Percentiles rank a stretch among this genome's conserved stretches.
Evolutionary conservation across 129 eudicot species (phyloP).

Genomic region (Heracleum sosnowskyi): DNA sequence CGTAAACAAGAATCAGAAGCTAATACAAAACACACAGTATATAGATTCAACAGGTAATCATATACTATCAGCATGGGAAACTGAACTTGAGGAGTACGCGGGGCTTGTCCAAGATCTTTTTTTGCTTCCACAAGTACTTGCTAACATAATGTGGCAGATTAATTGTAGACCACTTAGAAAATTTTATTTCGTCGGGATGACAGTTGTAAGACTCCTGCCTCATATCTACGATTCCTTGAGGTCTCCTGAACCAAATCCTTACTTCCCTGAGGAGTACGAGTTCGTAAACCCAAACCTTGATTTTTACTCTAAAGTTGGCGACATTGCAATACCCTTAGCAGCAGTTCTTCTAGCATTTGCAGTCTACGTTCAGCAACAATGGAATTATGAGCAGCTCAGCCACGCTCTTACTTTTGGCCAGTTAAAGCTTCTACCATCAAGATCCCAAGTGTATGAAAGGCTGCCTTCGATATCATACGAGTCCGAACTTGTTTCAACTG

Average conservation of each 20-base stretch:
- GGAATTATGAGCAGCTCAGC: slow-evolving; percentile 50
- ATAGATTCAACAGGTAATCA: slow-evolving; percentile 37
- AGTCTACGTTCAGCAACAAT: slow-evolving; percentile 65
- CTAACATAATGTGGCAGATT: slow-evolving; percentile 64
- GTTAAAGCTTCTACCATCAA: slow-evolving; percentile 36
- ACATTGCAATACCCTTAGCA: slow-evolving; percentile 44
- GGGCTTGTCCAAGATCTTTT: slow-evolving; percentile 87
- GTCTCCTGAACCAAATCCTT: slow-evolving; percentile 56
- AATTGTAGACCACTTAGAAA: slow-evolving; percentile 58
- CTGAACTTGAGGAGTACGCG: slow-evolving; percentile 66
- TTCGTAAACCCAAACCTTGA: slow-evolving; percentile 65
- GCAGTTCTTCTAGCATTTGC: slow-evolving; percentile 49
- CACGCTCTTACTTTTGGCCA: slow-evolving; percentile 32
- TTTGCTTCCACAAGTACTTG: slow-evolving; percentile 87
- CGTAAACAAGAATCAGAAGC: slow-evolving; percentile 23
- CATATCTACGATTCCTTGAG: slow-evolving; percentile 64
- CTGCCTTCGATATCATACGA: slow-evolving; percentile 59
- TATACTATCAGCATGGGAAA: slow-evolving; percentile 50
- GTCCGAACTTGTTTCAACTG: slow-evolving; percentile 82
- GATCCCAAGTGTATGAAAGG: slow-evolving; percentile 64
- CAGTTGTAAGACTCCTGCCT: slow-evolving; percentile 65
- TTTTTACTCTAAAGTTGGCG: slow-evolving; percentile 67
- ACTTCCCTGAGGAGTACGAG: slow-evolving; percentile 72
- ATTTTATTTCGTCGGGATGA: slow-evolving; percentile 62
- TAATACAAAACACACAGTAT: slow-evolving; percentile 20